Conservation (phyloP, 139 green algal species). For the Micromonas commoda region DNA sequence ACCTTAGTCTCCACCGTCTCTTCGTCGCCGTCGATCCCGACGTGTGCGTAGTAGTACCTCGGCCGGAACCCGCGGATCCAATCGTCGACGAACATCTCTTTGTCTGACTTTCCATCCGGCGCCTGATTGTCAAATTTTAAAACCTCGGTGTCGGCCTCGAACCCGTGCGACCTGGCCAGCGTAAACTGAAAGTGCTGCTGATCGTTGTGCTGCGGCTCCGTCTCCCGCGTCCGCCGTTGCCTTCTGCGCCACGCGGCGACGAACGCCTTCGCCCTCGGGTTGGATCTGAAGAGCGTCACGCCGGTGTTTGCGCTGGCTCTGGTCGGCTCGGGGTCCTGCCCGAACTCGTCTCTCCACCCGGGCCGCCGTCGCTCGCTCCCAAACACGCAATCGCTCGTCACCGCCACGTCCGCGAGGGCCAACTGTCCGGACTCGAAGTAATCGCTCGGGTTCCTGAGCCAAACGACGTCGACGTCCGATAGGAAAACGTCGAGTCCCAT, state of each 20-base stretch:
- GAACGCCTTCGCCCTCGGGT: not conserved
- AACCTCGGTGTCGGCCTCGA: not conserved
- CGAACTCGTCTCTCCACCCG: not conserved
- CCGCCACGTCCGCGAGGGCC: conserved; percentile 23
- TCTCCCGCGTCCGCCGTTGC: not conserved
- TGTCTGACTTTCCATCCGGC: not conserved
- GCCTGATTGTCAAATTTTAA: not conserved
- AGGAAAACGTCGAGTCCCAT: conserved; percentile 27
- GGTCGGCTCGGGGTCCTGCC: not conserved
- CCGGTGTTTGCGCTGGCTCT: conserved; percentile 1
- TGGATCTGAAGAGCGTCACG: not conserved
- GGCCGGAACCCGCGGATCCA: not conserved
- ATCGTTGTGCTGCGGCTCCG: not conserved
- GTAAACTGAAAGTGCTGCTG: conserved; percentile 1
- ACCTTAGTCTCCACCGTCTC: no score
- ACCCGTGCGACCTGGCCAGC: not conserved
- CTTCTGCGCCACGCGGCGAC: not conserved
- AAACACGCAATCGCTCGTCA: conserved; percentile 23
- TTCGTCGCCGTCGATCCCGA: no score
- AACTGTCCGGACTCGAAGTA: not conserved
- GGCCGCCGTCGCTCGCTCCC: no score
- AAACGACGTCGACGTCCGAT: conserved; percentile 35
- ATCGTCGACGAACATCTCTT: not conserved
- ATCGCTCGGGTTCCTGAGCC: conserved; percentile 31
- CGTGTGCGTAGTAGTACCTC: conserved; percentile 1